Percentiles rank a stretch among this genome's conserved stretches.
These are phyloP conservation scores for Comarum palustre DNA, from an alignment of 306 rosid species.

Conservation along the genomic window DNA sequence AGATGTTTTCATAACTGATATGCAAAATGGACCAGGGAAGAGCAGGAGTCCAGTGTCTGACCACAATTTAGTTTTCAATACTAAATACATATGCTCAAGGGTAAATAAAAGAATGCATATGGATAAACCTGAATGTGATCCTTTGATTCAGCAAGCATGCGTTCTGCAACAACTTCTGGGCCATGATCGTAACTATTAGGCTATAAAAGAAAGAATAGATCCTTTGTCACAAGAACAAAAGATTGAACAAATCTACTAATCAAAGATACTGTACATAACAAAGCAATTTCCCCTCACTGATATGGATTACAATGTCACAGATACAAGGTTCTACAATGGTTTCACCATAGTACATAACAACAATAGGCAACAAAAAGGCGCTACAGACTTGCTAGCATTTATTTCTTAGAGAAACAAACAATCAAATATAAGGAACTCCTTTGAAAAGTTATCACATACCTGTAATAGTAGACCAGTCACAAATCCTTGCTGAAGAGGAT, in stretches of 20 bases:
- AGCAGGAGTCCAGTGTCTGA: neutral
- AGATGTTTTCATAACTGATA: neutral
- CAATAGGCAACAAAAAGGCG: neutral
- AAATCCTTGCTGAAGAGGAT: conserved; percentile 98
- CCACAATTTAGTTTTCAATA: neutral
- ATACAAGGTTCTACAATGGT: neutral
- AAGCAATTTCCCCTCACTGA: neutral
- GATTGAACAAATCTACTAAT: conserved; percentile 18
- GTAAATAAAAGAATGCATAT: neutral
- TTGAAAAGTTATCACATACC: conserved; percentile 35
- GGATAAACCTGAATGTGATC: conserved; percentile 84
- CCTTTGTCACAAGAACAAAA: conserved; percentile 11
- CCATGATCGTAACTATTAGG: conserved; percentile 88
- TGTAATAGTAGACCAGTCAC: conserved; percentile 73
- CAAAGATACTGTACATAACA: neutral
- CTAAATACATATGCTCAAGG: neutral
- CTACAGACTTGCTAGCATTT: neutral
- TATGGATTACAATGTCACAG: neutral
- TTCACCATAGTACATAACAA: neutral
- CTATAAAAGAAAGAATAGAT: conserved; percentile 45
- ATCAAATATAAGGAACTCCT: neutral
- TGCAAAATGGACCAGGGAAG: neutral
- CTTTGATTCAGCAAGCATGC: conserved; percentile 67
- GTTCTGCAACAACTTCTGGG: conserved; percentile 46
- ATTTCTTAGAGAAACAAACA: neutral